Conservation (phyloP, 2,329 filamentous ascomycete genomes). For the Incumbomyces lentus region DNA sequence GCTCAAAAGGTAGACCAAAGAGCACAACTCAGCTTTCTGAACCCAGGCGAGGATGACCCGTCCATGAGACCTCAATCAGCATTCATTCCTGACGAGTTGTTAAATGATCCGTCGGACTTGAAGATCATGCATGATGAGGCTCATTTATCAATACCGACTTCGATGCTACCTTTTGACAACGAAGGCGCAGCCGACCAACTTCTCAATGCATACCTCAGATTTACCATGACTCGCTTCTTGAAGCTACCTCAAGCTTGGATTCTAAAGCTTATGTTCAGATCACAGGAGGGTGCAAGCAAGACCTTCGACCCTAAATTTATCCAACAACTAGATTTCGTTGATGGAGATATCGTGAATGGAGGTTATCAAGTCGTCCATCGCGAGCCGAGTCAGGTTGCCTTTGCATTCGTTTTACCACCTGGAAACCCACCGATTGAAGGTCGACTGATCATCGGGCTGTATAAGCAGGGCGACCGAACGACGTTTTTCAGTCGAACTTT, state of each 20-base stretch:
- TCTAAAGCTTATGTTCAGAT: conserved; percentile 18
- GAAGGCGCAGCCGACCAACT: too few relatives aligned
- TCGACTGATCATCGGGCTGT: too few relatives aligned
- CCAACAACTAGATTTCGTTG: conserved; percentile 21
- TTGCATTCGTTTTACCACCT: conserved; percentile 6
- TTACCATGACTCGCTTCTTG: conserved; percentile 27
- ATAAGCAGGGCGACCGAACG: conserved; percentile 17
- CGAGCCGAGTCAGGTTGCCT: conserved; percentile 23
- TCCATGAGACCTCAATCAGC: too few relatives aligned
- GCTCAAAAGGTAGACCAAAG: too few relatives aligned
- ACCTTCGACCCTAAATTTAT: conserved; percentile 25
- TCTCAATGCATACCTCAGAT: conserved; percentile 20
- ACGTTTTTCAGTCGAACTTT: conserved; percentile 24
- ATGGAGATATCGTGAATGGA: conserved; percentile 27
- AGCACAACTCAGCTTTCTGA: too few relatives aligned
- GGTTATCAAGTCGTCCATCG: conserved; percentile 24
- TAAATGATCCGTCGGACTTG: too few relatives aligned
- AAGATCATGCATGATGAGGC: too few relatives aligned
- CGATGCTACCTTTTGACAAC: too few relatives aligned
- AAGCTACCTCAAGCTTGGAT: conserved; percentile 26
- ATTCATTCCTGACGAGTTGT: too few relatives aligned
- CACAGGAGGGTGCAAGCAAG: conserved; percentile 5
- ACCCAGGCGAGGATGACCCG: too few relatives aligned
- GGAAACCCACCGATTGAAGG: too few relatives aligned
- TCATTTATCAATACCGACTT: too few relatives aligned